These are phyloP conservation scores for Talaromyces ruber DNA, from an alignment of 495 filamentous ascomycete genomes.

Conservation along the genomic window DNA sequence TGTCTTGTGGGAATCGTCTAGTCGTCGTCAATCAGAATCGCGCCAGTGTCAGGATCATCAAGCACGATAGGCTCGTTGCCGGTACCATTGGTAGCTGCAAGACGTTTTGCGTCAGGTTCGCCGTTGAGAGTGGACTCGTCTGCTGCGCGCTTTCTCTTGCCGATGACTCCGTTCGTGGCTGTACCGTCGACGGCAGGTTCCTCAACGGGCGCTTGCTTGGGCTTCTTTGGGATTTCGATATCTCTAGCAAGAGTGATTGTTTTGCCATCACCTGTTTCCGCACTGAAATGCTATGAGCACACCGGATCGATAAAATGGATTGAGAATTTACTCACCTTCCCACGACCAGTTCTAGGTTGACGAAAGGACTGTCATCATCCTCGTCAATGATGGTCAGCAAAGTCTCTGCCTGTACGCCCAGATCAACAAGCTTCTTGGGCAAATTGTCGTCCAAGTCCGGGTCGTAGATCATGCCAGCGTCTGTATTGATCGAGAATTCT, in stretches of 20 bases:
- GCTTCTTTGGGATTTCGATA: slow-evolving; percentile 44
- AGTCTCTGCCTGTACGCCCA: slow-evolving; percentile 61
- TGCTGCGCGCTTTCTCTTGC: slow-evolving; percentile 37
- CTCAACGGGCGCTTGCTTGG: slow-evolving; percentile 18
- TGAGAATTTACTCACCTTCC: slow-evolving; percentile 25
- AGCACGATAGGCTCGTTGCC: slow-evolving; percentile 35
- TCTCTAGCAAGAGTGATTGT: slow-evolving; percentile 33
- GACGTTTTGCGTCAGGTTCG: slow-evolving; percentile 34
- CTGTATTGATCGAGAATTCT: slow-evolving; percentile 69
- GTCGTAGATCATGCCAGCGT: slow-evolving; percentile 73
- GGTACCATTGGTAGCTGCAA: slow-evolving; percentile 20
- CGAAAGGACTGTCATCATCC: slow-evolving; percentile 67
- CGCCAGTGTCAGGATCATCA: slow-evolving; percentile 53
- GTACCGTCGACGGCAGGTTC: slow-evolving; percentile 11
- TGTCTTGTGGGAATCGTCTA: slow-evolving; percentile 12
- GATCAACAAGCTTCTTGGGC: slow-evolving; percentile 64
- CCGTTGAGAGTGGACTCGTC: slow-evolving; percentile 35
- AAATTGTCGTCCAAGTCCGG: slow-evolving; percentile 83
- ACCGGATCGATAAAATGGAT: slow-evolving; percentile 1
- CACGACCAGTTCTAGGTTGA: slow-evolving; percentile 69
- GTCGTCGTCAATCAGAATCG: slow-evolving; percentile 71
- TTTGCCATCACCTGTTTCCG: slow-evolving; percentile 28
- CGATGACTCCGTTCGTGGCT: slow-evolving; percentile 10
- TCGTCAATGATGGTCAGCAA: slow-evolving; percentile 85
- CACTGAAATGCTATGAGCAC: slow-evolving; percentile 11